Conservation (phyloP, 2,329 filamentous ascomycete genomes). For the Dactylellina drechsleri region DNA sequence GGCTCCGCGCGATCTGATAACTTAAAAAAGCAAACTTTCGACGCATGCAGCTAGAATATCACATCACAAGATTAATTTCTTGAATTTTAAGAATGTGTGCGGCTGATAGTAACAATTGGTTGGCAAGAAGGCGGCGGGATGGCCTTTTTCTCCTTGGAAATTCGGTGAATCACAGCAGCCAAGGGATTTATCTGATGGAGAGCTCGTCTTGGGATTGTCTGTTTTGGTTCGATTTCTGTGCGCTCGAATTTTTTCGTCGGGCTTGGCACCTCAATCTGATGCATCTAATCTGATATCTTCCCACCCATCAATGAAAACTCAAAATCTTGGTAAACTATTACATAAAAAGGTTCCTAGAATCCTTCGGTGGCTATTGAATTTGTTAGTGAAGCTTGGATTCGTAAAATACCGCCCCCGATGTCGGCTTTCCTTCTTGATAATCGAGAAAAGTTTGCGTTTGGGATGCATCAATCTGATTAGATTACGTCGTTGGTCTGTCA, state of each 20-base stretch:
- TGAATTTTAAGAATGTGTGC: neutral
- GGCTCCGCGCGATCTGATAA: constrained; percentile 37
- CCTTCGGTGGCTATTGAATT: neutral
- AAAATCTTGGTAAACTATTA: constrained; percentile 1
- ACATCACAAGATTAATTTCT: constrained; percentile 8
- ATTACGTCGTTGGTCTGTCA: constrained; percentile 53
- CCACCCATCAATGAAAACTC: constrained; percentile 13
- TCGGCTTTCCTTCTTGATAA: neutral
- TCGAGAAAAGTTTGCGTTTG: constrained; percentile 5
- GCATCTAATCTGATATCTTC: constrained; percentile 52
- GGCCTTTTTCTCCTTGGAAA: neutral
- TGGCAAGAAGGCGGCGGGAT: constrained; percentile 10
- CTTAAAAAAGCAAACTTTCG: constrained; percentile 20
- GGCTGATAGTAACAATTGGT: constrained; percentile 5
- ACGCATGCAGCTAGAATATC: neutral
- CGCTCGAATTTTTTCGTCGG: constrained; percentile 16
- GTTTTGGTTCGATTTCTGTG: neutral
- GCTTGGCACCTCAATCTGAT: constrained; percentile 31
- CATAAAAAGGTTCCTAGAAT: neutral
- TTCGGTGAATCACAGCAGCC: neutral
- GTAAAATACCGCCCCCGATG: neutral
- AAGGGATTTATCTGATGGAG: constrained; percentile 10
- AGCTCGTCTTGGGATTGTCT: neutral
- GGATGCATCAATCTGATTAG: constrained; percentile 43
- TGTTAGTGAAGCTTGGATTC: neutral